These are phyloP conservation scores for Rhodotorula kratochvilovae DNA, from an alignment of 768 basidiomycete genomes.

Conservation along the genomic window DNA sequence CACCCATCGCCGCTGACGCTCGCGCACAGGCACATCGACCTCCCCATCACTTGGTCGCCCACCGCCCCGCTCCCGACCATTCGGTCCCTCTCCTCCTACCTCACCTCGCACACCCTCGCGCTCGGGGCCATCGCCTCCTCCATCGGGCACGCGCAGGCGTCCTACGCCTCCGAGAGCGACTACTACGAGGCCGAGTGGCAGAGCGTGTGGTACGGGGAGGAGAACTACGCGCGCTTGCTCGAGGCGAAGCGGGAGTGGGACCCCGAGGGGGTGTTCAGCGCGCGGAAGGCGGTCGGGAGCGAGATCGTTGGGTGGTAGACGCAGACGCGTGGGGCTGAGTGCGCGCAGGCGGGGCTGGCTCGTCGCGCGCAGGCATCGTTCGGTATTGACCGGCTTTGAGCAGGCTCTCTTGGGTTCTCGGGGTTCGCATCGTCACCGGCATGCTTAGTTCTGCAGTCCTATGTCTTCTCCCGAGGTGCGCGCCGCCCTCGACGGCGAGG, in stretches of 20 bases:
- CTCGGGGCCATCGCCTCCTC: constrained; percentile 12
- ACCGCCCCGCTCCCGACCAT: background rate
- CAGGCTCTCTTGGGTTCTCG: too few species aligned
- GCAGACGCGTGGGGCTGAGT: too few species aligned
- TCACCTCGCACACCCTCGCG: constrained; percentile 9
- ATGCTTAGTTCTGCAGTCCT: too few species aligned
- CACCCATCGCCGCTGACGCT: background rate
- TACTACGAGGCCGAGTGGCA: constrained; percentile 19
- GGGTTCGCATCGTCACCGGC: too few species aligned
- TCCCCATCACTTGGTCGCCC: constrained; percentile 7
- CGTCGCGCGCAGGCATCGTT: too few species aligned
- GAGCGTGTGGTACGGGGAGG: constrained; percentile 8
- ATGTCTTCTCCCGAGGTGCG: too few species aligned
- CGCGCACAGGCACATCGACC: constrained; percentile 11
- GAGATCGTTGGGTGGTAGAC: constrained; percentile 19
- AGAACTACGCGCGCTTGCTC: constrained; percentile 7
- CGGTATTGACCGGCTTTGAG: too few species aligned
- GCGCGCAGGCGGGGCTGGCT: too few species aligned
- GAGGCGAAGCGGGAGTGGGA: constrained; percentile 19
- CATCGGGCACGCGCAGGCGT: background rate
- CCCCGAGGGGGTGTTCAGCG: constrained; percentile 12
- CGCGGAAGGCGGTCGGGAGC: constrained; percentile 2
- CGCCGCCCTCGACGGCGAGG: too few species aligned
- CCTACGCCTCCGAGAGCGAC: constrained; percentile 11
- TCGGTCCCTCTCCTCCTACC: constrained; percentile 3